Evolutionary conservation across 2,329 filamentous ascomycete species (phyloP).

Genomic region (Cordyceps javanica): DNA sequence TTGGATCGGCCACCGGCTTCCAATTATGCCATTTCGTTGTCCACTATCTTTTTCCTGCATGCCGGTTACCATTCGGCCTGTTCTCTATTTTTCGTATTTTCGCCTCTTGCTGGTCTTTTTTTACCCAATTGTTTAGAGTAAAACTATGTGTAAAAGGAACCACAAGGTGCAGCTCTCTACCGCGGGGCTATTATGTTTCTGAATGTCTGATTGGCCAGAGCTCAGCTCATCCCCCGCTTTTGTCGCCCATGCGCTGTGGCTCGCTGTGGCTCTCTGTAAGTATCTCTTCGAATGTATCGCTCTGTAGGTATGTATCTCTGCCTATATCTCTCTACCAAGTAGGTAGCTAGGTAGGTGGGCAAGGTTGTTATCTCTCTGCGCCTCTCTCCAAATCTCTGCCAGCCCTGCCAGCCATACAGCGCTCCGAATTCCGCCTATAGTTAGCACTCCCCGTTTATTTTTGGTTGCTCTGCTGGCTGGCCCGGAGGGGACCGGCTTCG

Average conservation of each 20-base stretch:
- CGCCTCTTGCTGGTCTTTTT: neutral
- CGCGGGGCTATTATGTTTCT: constrained; percentile 11
- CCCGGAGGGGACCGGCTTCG: constrained; percentile 8
- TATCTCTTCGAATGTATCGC: too few species aligned
- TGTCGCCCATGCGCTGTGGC: neutral
- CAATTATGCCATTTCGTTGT: too few species aligned
- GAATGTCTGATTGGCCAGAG: constrained; percentile 1
- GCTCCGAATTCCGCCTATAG: neutral
- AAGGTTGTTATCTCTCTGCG: too few species aligned
- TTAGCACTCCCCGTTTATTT: neutral
- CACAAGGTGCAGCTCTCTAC: constrained; percentile 6
- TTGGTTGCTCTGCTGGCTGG: too few species aligned
- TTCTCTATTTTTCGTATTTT: neutral
- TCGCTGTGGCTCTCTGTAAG: neutral
- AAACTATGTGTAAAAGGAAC: constrained; percentile 14
- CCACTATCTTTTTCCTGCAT: neutral
- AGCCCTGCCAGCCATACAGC: neutral
- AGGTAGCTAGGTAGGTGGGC: too few species aligned
- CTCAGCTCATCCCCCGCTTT: neutral
- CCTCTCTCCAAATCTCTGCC: too few species aligned
- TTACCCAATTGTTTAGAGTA: constrained; percentile 7
- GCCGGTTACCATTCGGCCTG: too few species aligned
- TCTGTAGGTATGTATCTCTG: too few species aligned
- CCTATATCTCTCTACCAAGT: too few species aligned
- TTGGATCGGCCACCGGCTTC: neutral